Conservation (phyloP, 2,329 filamentous ascomycete species). For the Chalaropsis thielavioides region DNA sequence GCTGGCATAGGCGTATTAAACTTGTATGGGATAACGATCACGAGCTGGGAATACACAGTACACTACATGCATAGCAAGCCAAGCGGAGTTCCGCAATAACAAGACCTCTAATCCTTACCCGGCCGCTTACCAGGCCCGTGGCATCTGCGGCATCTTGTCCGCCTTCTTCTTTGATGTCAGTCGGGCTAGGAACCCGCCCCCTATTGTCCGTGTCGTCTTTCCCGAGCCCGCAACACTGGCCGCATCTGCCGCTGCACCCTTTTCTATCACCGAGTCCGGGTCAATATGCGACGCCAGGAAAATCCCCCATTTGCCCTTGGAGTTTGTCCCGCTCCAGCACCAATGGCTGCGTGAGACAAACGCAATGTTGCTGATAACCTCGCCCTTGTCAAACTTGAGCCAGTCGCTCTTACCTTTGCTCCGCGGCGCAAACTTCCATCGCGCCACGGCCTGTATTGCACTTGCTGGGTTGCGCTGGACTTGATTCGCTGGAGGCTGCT, state of each 20-base stretch:
- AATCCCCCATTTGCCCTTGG: constrained; percentile 38
- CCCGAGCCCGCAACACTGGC: constrained; percentile 8
- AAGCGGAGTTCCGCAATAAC: neutral
- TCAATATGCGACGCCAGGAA: constrained; percentile 39
- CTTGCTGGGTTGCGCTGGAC: constrained; percentile 32
- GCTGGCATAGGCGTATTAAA: no score
- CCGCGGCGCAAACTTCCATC: constrained; percentile 40
- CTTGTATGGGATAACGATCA: no score
- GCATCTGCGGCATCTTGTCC: constrained; percentile 6
- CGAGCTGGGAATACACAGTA: no score
- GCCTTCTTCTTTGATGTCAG: constrained; percentile 13
- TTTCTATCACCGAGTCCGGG: constrained; percentile 31
- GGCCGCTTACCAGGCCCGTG: constrained; percentile 6
- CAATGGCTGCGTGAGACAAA: constrained; percentile 37
- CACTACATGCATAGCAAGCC: neutral
- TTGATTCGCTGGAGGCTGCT: constrained; percentile 33
- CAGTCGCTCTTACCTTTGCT: constrained; percentile 29
- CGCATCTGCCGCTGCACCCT: constrained; percentile 18
- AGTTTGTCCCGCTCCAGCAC: constrained; percentile 42
- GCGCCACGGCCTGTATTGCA: constrained; percentile 34
- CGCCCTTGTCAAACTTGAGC: constrained; percentile 51
- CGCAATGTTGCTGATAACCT: constrained; percentile 49
- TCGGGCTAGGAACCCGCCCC: constrained; percentile 6
- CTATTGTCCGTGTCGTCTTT: neutral
- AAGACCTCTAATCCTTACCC: neutral